These are phyloP conservation scores for Citrullus colocynthis DNA, from an alignment of 306 rosid species.

Conservation along the genomic window DNA sequence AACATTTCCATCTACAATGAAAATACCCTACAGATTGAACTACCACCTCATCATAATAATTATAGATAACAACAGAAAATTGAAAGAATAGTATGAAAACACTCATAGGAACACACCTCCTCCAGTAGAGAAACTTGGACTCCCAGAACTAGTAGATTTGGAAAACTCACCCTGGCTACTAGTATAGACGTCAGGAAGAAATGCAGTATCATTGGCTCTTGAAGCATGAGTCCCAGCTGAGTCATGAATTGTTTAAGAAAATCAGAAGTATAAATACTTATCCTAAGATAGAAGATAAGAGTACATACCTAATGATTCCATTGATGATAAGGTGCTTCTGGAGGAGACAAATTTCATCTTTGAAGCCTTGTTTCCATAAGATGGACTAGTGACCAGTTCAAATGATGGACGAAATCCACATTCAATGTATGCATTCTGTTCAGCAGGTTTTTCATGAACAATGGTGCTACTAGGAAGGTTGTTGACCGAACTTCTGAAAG, in stretches of 20 bases:
- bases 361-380: slow-evolving; percentile 13
- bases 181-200: slow-evolving; percentile 15
- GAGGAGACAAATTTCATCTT: slow-evolving; percentile 21
- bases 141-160: slow-evolving; percentile 15
- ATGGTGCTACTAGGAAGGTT: slow-evolving; percentile 1
- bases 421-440: slow-evolving; percentile 16
- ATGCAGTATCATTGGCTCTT: slow-evolving; percentile 10
- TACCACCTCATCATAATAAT: not conserved
- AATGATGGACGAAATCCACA: slow-evolving; percentile 13
- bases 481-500: slow-evolving; percentile 18
- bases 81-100: not conserved
- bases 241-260: slow-evolving; percentile 12
- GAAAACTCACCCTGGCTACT: slow-evolving; percentile 8
- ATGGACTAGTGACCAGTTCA: slow-evolving; percentile 7
- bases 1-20: not conserved
- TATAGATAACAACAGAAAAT: not conserved
- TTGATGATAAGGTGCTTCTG: slow-evolving; percentile 11
- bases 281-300: not conserved
- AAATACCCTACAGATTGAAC: not conserved
- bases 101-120: not conserved
- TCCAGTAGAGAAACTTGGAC: slow-evolving; percentile 2
- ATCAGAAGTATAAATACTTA: not conserved
- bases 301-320: slow-evolving; percentile 42
- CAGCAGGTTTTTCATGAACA: slow-evolving; percentile 16
- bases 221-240: slow-evolving; percentile 18